Evolutionary conservation across 768 basidiomycete species (phyloP), one percentile per base, ranked within the genome.

Genomic region (Lactarius vividus): DNA sequence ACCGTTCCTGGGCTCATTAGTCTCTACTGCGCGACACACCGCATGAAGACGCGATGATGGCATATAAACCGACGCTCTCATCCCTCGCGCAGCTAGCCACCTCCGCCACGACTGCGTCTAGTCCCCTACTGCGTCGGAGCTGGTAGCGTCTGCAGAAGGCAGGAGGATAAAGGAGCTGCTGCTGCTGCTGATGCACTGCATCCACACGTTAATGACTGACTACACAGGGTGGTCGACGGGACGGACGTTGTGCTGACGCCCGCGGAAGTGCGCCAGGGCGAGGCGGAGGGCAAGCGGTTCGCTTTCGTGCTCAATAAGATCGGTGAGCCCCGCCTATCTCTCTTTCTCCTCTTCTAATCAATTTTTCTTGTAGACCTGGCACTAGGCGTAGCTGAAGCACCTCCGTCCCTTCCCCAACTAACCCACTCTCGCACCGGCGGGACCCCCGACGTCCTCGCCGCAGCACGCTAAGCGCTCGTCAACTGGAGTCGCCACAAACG

Each of bases 401-500:
- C 83, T 99, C 20, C 88, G 95, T 28, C 93, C 96, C 33, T 33
- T 10, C 2, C 3, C 3, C 35, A 44, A 44, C 44, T 13, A 23
- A 10, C 1, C 33, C 33, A 9, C 6, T 20, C 37, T 40, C 28
- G 31, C 1, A 18, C n/a, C 26, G 95, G 94, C 35, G 96, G 96
- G 57, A 89, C 94, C 0, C 95, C 96, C 1, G 94, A 98, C 75
- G 75, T 96, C 37, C 85, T 88, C 49, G 81, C 89, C 6, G 85
- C 94, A 0, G 94, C 96, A 0, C 87, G 92, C 37, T 86, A 89
- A 18, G 83, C 97, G 29, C 76, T 98, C 1, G 84, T 81, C 57
- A 95, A 99, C 74, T 98, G 96, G 96, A 97, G 97, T 72, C 86
- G 92, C 64, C 94, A 97, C 75, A 96, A 94, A 96, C 97, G 13